These are phyloP conservation scores for Radiomyces spectabilis DNA, from an alignment of 192 early-diverging fungal genomes.

Conservation along the genomic window DNA sequence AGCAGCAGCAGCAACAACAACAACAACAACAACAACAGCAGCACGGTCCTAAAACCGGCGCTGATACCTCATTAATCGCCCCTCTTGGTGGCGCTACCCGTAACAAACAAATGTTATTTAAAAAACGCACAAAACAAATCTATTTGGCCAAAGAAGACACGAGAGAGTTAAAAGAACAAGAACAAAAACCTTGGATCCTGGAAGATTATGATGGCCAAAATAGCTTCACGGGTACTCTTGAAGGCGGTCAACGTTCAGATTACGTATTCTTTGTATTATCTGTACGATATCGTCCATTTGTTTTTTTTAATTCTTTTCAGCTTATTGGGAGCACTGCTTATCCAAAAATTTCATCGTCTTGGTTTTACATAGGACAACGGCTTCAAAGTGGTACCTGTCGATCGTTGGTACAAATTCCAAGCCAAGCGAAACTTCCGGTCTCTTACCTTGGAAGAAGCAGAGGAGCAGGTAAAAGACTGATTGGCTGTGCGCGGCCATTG, in stretches of 20 bases:
- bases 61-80: constrained; percentile 61
- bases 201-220: constrained; percentile 68
- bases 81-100: constrained; percentile 66
- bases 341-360: not conserved
- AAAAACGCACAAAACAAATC: constrained; percentile 75
- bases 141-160: constrained; percentile 67
- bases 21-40: constrained; percentile 2
- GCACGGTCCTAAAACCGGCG: constrained; percentile 35
- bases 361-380: constrained; percentile 48
- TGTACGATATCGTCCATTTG: constrained; percentile 4
- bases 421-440: constrained; percentile 57
- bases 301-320: not conserved
- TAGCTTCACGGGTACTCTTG: constrained; percentile 57
- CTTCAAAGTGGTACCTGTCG: constrained; percentile 66
- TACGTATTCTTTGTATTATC: constrained; percentile 70
- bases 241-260: constrained; percentile 62
- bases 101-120: constrained; percentile 73
- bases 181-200: constrained; percentile 68
- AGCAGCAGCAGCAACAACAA: not conserved
- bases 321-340: not conserved
- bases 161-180: constrained; percentile 64
- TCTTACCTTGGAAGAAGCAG: constrained; percentile 68
- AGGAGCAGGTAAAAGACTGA: constrained; percentile 50
- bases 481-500: constrained; percentile 21
- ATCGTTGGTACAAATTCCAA: constrained; percentile 74